Base-by-base conservation (phyloP, 371 early-diverging fungal genomes). In the Nematocida sp. region DNA sequence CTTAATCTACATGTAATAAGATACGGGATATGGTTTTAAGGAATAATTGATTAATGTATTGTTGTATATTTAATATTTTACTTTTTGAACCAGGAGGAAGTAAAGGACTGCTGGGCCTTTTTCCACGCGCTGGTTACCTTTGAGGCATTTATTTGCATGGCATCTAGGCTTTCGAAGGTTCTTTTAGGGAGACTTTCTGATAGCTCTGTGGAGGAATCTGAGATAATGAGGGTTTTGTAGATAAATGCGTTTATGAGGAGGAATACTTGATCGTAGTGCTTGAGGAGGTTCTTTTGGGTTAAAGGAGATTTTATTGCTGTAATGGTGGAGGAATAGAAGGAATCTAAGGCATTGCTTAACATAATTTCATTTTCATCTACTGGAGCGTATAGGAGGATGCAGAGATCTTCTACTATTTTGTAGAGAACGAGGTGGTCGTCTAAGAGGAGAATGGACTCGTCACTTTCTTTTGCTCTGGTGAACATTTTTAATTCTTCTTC, bases 221-320 rank as follows among this genome's bases (percentile, higher is more conserved):
- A 64, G 18, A 78, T 23, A 40, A 84, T 53, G 16, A 83, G 55
- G 7, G 80, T 82, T 55, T 83, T 64, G 55, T 80, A 84, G 1
- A 84, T 69, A 68, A 84, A 84, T 25, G 65, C 45, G 40, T 81
- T 68, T 2, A 79, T 40, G 9, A 81, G 40, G 25, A 81, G 49
- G 16, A 80, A 50, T 20, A 82, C 18, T 55, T 78, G 61, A 76
- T 84, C 84, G 49, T 80, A 84, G 65, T 84, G 82, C 57, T 79
- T 71, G 48, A 57, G 38, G 9, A 84, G 25, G 13, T 38, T 28
- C 51, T 80, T 78, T 23, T 65, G 59, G 23, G 63, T 67, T n/a
- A 71, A 66, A 7, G 59, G 61, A 0, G 65, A 79, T 59, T 80
- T 80, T 13, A 82, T 40, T n/a, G 79, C 20, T 65, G 49, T 59